Base-by-base conservation (phyloP, 108 stramenopile species). In the Cyclotella distinguenda region DNA sequence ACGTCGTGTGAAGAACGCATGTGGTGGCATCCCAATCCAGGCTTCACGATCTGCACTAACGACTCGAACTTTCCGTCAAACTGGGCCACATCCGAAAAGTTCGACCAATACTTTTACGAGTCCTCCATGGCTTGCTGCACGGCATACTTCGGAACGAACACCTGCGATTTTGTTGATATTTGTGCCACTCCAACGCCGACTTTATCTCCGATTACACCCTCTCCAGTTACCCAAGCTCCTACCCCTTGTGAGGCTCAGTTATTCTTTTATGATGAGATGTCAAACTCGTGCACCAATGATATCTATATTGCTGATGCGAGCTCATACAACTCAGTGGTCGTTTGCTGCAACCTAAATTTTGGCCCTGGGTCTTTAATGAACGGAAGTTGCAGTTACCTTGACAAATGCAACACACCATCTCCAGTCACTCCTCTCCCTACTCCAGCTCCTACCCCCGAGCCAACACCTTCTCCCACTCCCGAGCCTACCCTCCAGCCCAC, bases 11-110 rank as follows among this genome's bases (percentile, higher is more conserved):
- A 44, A 11, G 44, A 46, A 30, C 28, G 60, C 3, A 59, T 59
- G 57, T 26, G 18, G 2, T 60, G 60, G 60, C 60, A 60, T 34
- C 52, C 52, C 19, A 54, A 54, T 16, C 18, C 30, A n/a, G 52
- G 25, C 30, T 54, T 21, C n/a, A 54, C 52, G 15, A 54, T 54
- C 3, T 54, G 52, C 19, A n/a, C 52, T 2, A 54, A 54, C 52
- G 52, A 54, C 5, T 18, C 19, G 30, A 16, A 34, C 32, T 54
- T 34, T 16, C 13, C 11, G 9, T 34, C 52, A 16, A 23, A 54
- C 25, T n/a, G n/a, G n/a, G n/a, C n/a, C n/a, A n/a, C n/a, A n/a
- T n/a, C n/a, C n/a, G n/a, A n/a, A n/a, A n/a, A n/a, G n/a, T n/a
- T n/a, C n/a, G 19, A 18, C 4, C 32, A 18, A 32, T 58, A 58